A percentile compares a stretch with the other conserved stretches of the same genome.
Evolutionary conservation across 805 yeast genomes (phyloP).

Genomic region (Candida methanosorbosa): DNA sequence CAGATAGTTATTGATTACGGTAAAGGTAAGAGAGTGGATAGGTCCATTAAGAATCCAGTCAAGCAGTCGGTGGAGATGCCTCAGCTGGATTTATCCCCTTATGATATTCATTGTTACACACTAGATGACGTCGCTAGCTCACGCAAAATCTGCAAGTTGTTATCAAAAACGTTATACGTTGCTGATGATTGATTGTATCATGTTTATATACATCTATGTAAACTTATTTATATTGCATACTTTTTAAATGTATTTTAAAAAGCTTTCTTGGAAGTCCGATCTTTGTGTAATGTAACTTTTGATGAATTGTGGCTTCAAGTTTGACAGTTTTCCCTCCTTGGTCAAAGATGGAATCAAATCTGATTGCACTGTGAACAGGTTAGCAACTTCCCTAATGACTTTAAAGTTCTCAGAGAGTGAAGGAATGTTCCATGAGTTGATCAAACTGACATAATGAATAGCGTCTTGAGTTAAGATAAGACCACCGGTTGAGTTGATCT

Average conservation of each 20-base stretch:
- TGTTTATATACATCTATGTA: too few species aligned
- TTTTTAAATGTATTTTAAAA: not conserved
- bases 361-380: slow-evolving; percentile 77
- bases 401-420: slow-evolving; percentile 57
- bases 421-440: slow-evolving; percentile 47
- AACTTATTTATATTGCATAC: not conserved
- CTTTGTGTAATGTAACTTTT: slow-evolving; percentile 62
- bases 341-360: slow-evolving; percentile 69
- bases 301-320: slow-evolving; percentile 51
- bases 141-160: too few species aligned
- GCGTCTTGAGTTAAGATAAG: slow-evolving; percentile 74
- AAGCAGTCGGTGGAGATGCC: too few species aligned
- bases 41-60: not conserved
- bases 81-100: too few species aligned
- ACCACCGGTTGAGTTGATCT: slow-evolving; percentile 78
- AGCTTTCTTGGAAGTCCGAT: slow-evolving; percentile 52
- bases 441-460: slow-evolving; percentile 59
- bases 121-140: too few species aligned
- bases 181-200: too few species aligned
- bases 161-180: too few species aligned
- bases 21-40: not conserved
- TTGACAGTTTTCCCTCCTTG: slow-evolving; percentile 70
- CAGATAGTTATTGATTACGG: slow-evolving; percentile 11
- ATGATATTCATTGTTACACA: too few species aligned
- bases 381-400: slow-evolving; percentile 72